phyloP scores from a whole-genome alignment of 768 basidiomycete species.

The Podaxis sp. region DNA sequence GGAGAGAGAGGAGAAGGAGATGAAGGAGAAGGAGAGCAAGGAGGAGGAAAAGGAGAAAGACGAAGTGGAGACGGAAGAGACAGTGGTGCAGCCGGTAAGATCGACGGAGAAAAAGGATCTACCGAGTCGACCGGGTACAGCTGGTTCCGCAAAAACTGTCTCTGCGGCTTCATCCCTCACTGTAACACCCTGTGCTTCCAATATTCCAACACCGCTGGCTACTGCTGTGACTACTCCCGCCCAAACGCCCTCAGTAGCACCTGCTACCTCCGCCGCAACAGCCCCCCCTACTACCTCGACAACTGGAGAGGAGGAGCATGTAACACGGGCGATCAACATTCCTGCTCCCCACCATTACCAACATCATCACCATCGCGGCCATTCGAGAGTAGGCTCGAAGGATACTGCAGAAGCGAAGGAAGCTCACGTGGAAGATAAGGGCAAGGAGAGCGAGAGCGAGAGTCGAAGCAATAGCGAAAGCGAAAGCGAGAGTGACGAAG shows the following conservation, averaged over 20 bases:
- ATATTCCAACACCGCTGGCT: background rate
- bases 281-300: slow-evolving; percentile 7
- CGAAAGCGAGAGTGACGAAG: slow-evolving; percentile 20
- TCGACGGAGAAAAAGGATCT: background rate
- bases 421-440: slow-evolving; percentile 19
- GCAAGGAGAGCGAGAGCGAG: slow-evolving; percentile 22
- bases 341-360: slow-evolving; percentile 33
- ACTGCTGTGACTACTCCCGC: background rate
- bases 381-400: slow-evolving; percentile 3
- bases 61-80: slow-evolving; percentile 25
- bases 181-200: background rate
- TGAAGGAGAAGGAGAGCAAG: slow-evolving; percentile 20
- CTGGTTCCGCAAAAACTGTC: background rate
- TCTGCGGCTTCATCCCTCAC: slow-evolving; percentile 5
- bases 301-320: slow-evolving; percentile 26
- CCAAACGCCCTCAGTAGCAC: background rate
- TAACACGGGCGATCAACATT: slow-evolving; percentile 33
- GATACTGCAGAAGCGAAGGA: slow-evolving; percentile 9
- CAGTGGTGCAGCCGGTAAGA: slow-evolving; percentile 20
- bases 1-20: slow-evolving; percentile 32
- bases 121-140: slow-evolving; percentile 9
- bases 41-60: slow-evolving; percentile 17
- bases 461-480: slow-evolving; percentile 22
- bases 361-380: slow-evolving; percentile 24
- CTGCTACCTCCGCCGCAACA: slow-evolving; percentile 4